Conservation (phyloP, 169 alveolate genomes). For the Plasmodium knowlesi region DNA sequence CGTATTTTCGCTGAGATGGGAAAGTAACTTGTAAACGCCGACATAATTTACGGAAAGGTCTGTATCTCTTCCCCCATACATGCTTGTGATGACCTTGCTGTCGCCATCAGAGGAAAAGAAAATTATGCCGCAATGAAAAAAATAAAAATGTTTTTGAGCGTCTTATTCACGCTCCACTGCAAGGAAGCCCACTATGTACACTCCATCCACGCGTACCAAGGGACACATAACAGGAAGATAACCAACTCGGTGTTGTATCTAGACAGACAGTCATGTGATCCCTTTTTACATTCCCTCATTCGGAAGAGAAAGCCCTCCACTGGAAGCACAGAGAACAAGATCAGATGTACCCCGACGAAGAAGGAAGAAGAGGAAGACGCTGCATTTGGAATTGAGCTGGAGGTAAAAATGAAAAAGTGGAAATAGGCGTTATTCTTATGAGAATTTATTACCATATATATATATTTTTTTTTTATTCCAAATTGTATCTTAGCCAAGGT, state of each 20-base stretch:
- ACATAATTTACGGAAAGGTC: not conserved
- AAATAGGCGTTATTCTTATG: not conserved
- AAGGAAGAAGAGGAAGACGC: constrained; percentile 17
- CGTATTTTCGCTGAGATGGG: not conserved
- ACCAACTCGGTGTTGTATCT: not conserved
- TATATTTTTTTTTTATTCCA: not conserved
- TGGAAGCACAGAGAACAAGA: constrained; percentile 14
- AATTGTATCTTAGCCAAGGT: not conserved
- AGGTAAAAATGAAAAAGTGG: constrained; percentile 10
- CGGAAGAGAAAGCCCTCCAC: not conserved
- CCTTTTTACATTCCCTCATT: not conserved
- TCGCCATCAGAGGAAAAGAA: not conserved
- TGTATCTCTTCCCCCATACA: not conserved
- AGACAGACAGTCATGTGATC: not conserved
- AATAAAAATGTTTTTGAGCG: not conserved
- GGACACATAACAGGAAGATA: constrained; percentile 5
- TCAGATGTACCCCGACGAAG: not conserved
- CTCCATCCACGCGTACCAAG: not conserved
- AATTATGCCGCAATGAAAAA: constrained; percentile 40
- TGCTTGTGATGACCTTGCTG: not conserved
- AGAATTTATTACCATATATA: not conserved
- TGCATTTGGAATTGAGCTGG: constrained; percentile 29
- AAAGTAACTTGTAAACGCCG: not conserved
- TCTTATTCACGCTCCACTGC: constrained; percentile 14
- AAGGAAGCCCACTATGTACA: not conserved